Evolutionary conservation across 495 filamentous ascomycete species (phyloP).

Genomic region (Antarctomyces pellizariae): DNA sequence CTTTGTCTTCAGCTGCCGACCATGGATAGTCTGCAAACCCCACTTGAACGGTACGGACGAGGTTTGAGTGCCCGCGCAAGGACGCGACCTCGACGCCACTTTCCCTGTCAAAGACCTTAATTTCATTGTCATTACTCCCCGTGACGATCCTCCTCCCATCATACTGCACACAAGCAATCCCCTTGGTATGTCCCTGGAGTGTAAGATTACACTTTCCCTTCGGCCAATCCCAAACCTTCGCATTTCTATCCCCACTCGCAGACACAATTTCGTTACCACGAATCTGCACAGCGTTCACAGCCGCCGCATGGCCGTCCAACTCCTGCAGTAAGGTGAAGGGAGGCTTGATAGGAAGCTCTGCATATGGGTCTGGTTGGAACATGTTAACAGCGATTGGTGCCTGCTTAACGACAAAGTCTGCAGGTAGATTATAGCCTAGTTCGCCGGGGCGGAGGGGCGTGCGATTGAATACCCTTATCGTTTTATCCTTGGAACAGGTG

Average conservation of each 20-base stretch:
- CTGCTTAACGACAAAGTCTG: slow-evolving; percentile 25
- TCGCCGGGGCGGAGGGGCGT: slow-evolving; percentile 40
- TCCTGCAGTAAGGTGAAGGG: slow-evolving; percentile 58
- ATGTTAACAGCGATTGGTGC: slow-evolving; percentile 24
- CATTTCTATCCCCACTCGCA: slow-evolving; percentile 72
- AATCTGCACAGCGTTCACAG: slow-evolving; percentile 91
- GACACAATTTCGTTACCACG: slow-evolving; percentile 72
- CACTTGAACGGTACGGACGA: slow-evolving; percentile 87
- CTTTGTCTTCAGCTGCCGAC: slow-evolving; percentile 42
- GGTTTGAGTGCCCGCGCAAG: slow-evolving; percentile 50
- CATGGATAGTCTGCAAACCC: slow-evolving; percentile 78
- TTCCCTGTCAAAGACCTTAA: slow-evolving; percentile 75
- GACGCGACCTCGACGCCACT: slow-evolving; percentile 74
- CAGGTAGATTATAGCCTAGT: slow-evolving; percentile 29
- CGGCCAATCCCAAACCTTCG: slow-evolving; percentile 84
- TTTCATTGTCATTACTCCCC: slow-evolving; percentile 83
- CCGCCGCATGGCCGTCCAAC: slow-evolving; percentile 63
- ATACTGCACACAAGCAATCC: slow-evolving; percentile 93
- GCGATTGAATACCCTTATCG: slow-evolving; percentile 88
- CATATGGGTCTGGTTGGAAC: slow-evolving; percentile 20
- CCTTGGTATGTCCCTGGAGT: slow-evolving; percentile 71
- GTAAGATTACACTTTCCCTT: slow-evolving; percentile 52
- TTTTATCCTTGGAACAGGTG: slow-evolving; percentile 91
- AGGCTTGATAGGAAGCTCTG: slow-evolving; percentile 22
- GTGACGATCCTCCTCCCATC: slow-evolving; percentile 93